phyloP scores from a whole-genome alignment of 768 basidiomycete genomes.

The Suillus subalutaceus region DNA sequence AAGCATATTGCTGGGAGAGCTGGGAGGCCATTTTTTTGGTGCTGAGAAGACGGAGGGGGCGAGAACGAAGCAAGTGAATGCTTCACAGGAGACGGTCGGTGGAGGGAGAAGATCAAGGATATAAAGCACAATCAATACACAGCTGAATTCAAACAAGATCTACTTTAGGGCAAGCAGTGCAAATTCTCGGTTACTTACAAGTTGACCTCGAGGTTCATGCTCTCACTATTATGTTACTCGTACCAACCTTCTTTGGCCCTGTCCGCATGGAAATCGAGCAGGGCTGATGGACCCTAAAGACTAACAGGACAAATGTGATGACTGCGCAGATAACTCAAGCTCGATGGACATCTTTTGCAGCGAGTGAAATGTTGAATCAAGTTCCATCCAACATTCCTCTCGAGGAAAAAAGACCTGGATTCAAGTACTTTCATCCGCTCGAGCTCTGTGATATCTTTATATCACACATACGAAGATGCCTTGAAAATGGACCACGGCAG shows the following conservation, averaged over 20 bases:
- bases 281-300: neutral
- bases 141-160: constrained; percentile 5
- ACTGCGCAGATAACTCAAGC: neutral
- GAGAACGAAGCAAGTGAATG: constrained; percentile 80
- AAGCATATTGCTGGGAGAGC: constrained; percentile 82
- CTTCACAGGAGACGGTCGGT: constrained; percentile 46
- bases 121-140: constrained; percentile 11
- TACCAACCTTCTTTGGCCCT: neutral
- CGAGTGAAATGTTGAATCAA: neutral
- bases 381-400: neutral
- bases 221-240: neutral
- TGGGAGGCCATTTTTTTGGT: constrained; percentile 66
- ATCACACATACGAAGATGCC: neutral
- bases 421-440: neutral
- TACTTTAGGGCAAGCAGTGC: constrained; percentile 25
- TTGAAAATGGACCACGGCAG: neutral
- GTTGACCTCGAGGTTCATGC: neutral
- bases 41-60: constrained; percentile 35
- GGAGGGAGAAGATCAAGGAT: constrained; percentile 31
- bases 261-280: neutral
- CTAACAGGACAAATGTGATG: neutral
- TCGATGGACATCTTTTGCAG: neutral
- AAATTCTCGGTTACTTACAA: constrained; percentile 4
- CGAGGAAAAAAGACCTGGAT: neutral
- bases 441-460: neutral